Evolutionary conservation across 495 filamentous ascomycete genomes (phyloP).

Genomic region (Cercophora newfieldiana): DNA sequence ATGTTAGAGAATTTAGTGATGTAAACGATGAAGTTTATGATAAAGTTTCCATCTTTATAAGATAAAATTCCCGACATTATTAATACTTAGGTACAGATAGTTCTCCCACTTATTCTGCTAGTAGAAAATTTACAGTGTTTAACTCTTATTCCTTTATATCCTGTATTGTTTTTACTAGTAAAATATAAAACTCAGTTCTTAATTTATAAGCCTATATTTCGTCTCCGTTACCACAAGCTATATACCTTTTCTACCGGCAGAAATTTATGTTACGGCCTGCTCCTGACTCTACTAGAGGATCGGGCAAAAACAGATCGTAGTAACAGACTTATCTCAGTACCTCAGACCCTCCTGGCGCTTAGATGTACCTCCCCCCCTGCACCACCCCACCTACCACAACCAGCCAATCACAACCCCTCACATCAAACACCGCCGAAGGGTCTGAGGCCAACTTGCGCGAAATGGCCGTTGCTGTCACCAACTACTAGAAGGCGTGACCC

Average conservation of each 20-base stretch:
- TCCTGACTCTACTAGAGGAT: too few relatives aligned
- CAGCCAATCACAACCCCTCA: too few relatives aligned
- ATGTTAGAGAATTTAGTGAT: not conserved
- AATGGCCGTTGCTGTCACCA: too few relatives aligned
- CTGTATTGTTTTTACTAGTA: not conserved
- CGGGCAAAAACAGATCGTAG: too few relatives aligned
- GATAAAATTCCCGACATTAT: not conserved
- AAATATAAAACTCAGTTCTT: not conserved
- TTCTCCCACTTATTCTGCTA: not conserved
- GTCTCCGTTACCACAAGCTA: not conserved
- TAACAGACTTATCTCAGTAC: too few relatives aligned
- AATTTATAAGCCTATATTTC: not conserved
- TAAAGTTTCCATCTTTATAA: not conserved
- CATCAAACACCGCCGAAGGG: too few relatives aligned
- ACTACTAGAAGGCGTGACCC: too few relatives aligned
- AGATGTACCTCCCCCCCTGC: too few relatives aligned
- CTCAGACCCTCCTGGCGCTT: too few relatives aligned
- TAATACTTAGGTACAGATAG: not conserved
- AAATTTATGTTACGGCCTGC: too few relatives aligned
- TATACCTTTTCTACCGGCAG: slow-evolving; percentile 4
- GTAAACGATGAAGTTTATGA: not conserved
- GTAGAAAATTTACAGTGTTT: not conserved
- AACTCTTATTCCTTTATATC: not conserved
- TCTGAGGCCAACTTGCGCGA: too few relatives aligned
- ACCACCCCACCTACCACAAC: too few relatives aligned